Evolutionary conservation across 1,139 yeast genomes (phyloP).

Genomic region (Saccharomyces hybrid): DNA sequence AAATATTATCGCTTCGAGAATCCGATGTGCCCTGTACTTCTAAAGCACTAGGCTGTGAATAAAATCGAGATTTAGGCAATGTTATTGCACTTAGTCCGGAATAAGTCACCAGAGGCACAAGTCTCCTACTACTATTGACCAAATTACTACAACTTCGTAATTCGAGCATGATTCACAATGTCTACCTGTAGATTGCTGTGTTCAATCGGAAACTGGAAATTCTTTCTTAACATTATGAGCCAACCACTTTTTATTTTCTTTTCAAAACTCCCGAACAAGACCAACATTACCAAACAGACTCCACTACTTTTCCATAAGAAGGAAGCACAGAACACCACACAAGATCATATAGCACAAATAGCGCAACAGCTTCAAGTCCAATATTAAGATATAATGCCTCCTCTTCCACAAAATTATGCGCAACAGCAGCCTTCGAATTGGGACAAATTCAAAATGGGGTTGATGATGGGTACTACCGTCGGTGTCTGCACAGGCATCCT

Average conservation of each 20-base stretch:
- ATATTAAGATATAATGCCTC: slow-evolving; percentile 51
- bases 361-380: neutral
- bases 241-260: neutral
- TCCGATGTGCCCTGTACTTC: neutral
- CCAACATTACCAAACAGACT: neutral
- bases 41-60: neutral
- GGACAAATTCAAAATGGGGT: slow-evolving; percentile 97
- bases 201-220: neutral
- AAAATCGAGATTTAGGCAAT: neutral
- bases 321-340: neutral
- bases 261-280: neutral
- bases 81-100: neutral
- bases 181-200: neutral
- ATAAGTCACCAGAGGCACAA: neutral
- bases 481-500: slow-evolving; percentile 94
- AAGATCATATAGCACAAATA: neutral
- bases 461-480: slow-evolving; percentile 91
- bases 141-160: neutral
- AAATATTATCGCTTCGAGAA: neutral
- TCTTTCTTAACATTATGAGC: neutral
- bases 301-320: neutral
- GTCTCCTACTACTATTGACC: neutral
- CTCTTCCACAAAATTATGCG: slow-evolving; percentile 67
- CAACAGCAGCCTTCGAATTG: slow-evolving; percentile 82
- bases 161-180: neutral